phyloP scores from a whole-genome alignment of 2,329 filamentous ascomycete species.

The Fusarium oligoseptatum region DNA sequence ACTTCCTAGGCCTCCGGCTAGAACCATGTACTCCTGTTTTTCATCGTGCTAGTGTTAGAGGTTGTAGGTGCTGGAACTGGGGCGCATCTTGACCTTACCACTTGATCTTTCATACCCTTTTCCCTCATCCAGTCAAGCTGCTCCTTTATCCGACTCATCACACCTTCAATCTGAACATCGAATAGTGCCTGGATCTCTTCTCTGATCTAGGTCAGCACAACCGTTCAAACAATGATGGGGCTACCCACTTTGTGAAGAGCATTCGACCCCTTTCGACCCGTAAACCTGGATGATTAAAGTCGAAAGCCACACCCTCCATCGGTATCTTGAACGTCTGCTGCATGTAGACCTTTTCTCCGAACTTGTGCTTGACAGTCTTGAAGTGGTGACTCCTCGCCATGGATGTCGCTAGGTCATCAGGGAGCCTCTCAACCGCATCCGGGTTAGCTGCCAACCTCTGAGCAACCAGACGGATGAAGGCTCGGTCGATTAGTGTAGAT shows the following conservation, averaged over 20 bases:
- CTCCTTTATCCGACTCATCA: conserved; percentile 55
- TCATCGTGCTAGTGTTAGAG: not conserved
- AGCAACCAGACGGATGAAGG: conserved; percentile 55
- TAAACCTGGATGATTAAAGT: conserved; percentile 53
- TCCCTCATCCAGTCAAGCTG: conserved; percentile 57
- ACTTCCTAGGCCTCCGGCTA: conserved; percentile 61
- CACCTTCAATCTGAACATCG: conserved; percentile 47
- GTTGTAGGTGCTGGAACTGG: accelerated
- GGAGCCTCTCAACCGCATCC: conserved; percentile 54
- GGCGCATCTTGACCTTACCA: conserved; percentile 46
- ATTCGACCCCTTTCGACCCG: conserved; percentile 56
- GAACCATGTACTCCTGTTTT: conserved; percentile 56
- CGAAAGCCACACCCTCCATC: conserved; percentile 57
- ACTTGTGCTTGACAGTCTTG: conserved; percentile 32
- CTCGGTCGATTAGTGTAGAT: conserved; percentile 58
- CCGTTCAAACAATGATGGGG: too few species aligned
- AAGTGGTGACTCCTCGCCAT: conserved; percentile 55
- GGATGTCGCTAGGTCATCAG: conserved; percentile 51
- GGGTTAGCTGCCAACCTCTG: conserved; percentile 52
- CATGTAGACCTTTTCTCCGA: conserved; percentile 53
- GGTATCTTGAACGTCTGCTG: conserved; percentile 55
- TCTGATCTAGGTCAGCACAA: conserved; percentile 40
- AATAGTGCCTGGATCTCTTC: conserved; percentile 59
- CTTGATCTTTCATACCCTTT: conserved; percentile 49
- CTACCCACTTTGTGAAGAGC: conserved; percentile 52